These are phyloP conservation scores for Capsicum rhomboideum DNA, from an alignment of 257 asterid species.

Conservation along the genomic window DNA sequence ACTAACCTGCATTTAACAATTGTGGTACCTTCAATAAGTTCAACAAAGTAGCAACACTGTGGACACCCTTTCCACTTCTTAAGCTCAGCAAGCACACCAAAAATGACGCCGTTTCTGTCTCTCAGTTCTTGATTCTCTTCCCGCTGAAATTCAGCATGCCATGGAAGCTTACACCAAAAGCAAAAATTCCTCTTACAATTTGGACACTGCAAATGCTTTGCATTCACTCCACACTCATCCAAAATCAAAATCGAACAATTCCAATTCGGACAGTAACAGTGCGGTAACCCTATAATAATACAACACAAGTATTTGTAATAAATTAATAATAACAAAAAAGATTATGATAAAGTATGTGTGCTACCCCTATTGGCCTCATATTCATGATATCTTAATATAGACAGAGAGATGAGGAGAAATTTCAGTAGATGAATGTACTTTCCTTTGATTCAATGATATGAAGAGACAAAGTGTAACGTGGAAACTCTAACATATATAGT, in stretches of 20 bases:
- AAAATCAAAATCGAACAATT: slow-evolving; percentile 46
- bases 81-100: background rate
- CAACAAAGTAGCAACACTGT: slow-evolving; percentile 26
- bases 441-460: too few relatives aligned
- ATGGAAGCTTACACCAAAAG: slow-evolving; percentile 40
- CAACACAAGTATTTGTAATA: too few relatives aligned
- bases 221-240: slow-evolving; percentile 36
- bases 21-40: background rate
- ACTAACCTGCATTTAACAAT: background rate
- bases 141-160: slow-evolving; percentile 58
- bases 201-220: slow-evolving; percentile 45
- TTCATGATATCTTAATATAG: too few relatives aligned
- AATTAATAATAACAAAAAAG: too few relatives aligned
- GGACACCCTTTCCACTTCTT: slow-evolving; percentile 11
- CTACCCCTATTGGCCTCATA: too few relatives aligned
- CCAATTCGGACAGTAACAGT: slow-evolving; percentile 53
- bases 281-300: slow-evolving; percentile 17
- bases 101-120: slow-evolving; percentile 15
- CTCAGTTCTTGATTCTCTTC: slow-evolving; percentile 35
- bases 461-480: too few relatives aligned
- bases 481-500: too few relatives aligned
- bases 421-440: too few relatives aligned
- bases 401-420: too few relatives aligned
- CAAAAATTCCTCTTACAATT: slow-evolving; percentile 45
- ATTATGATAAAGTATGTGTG: too few relatives aligned